Evolutionary conservation across 202 grass and related monocot genomes (phyloP), one percentile per base, ranked within the genome.

Genomic region (Thinopyrum obtusiflorum): DNA sequence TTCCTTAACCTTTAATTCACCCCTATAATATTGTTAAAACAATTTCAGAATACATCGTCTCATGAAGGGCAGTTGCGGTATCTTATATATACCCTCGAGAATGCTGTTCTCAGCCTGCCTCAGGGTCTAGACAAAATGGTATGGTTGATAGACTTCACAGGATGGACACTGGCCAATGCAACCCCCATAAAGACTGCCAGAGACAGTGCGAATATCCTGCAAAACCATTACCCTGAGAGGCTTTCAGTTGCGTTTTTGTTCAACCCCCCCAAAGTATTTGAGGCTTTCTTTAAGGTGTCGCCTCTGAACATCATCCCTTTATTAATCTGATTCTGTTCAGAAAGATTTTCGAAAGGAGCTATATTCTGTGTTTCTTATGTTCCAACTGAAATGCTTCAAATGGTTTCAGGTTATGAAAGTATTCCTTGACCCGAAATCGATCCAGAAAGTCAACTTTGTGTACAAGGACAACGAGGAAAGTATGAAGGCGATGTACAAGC

Each of bases 121-220:
- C 92, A 97, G 68, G 90, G 87, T 51, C 93, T 94, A 77, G 92
- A 96, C 5, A 94, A 97, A 79, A 97, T 99, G 90, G 87, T 94
- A 51, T 99, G 93, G 93, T 61, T 99, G 81, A 93, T 99, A 89
- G 97, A 99, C 80, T 99, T 99, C 85, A 94, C 88, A 11, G 93
- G 97, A 79, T 99, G 97, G 97, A 96, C 97, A 68, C 74, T 97
- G 36, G 91, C 80, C 17, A 94, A 94, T 65, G 87, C 93, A 7
- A 89, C 88, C n/a, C 93, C 93, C 21, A 91, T 99, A 74, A 96
- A 86, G 74, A 96, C 92, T 67, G 93, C 93, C 68, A 89, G 92
- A 83, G 93, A 99, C 64, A 82, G 78, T 15, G 37, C 69, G 4
- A 89, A 89, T 61, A 82, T 99, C 77, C 86, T 99, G 85, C 93